phyloP scores from a whole-genome alignment of 495 filamentous ascomycete species.

The Terfezia claveryi region DNA sequence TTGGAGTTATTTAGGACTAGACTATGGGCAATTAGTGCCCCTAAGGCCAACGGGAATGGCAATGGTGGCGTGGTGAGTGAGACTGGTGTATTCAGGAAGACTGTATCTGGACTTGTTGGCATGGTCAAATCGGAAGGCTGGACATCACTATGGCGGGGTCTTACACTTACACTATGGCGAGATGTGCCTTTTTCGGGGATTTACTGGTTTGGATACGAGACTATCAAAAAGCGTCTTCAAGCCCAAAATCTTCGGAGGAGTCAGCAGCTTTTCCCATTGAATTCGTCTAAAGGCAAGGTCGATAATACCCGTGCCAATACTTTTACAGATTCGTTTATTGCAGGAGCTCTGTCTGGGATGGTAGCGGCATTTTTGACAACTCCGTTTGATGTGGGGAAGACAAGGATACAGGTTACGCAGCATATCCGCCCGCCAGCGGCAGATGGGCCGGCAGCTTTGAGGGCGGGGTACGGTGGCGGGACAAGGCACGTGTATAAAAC shows the following conservation, averaged over 20 bases:
- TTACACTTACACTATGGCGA: conserved; percentile 82
- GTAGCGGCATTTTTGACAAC: conserved; percentile 78
- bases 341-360: conserved; percentile 60
- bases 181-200: conserved; percentile 93
- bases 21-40: conserved; percentile 50
- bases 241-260: background rate
- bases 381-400: conserved; percentile 95
- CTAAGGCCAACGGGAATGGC: background rate
- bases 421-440: conserved; percentile 22
- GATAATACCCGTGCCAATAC: conserved; percentile 38
- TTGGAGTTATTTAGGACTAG: conserved; percentile 91
- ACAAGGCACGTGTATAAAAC: conserved; percentile 38
- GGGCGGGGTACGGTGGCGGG: conserved; percentile 16
- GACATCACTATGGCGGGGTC: conserved; percentile 70
- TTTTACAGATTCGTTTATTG: conserved; percentile 71
- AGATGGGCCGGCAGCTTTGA: conserved; percentile 2
- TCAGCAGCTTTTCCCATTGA: conserved; percentile 3
- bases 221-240: conserved; percentile 23
- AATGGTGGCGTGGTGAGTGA: conserved; percentile 30
- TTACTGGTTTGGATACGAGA: conserved; percentile 96
- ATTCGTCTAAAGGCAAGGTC: conserved; percentile 25
- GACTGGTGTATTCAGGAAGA: conserved; percentile 39
- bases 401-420: conserved; percentile 60
- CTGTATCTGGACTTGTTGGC: conserved; percentile 46
- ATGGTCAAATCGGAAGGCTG: conserved; percentile 64